phyloP scores from a whole-genome alignment of 208 protist species.

The Porcisia deanei region DNA sequence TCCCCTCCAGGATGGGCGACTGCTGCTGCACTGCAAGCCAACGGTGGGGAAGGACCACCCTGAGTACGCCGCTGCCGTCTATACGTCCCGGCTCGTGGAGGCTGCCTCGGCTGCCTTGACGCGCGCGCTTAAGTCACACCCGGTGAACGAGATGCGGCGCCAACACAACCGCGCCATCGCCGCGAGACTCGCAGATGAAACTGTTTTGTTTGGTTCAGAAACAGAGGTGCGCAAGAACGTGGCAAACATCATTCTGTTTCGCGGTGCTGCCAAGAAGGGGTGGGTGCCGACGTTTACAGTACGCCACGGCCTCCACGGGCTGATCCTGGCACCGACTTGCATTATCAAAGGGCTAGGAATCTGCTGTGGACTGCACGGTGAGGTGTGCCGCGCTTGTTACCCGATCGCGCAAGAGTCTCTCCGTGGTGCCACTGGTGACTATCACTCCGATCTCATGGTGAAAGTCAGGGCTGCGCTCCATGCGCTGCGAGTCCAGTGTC shows the following conservation, averaged over 20 bases:
- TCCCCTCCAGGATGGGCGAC: slow-evolving; percentile 50
- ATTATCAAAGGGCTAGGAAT: slow-evolving; percentile 70
- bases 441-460: slow-evolving; percentile 44
- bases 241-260: slow-evolving; percentile 67
- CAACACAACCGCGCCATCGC: slow-evolving; percentile 28
- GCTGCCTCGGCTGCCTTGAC: slow-evolving; percentile 52
- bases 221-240: slow-evolving; percentile 32
- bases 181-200: neutral
- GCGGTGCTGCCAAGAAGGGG: slow-evolving; percentile 66
- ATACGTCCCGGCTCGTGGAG: slow-evolving; percentile 70
- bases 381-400: slow-evolving; percentile 22
- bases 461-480: slow-evolving; percentile 55
- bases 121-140: slow-evolving; percentile 39
- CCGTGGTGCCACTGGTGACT: slow-evolving; percentile 56
- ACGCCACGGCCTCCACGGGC: slow-evolving; percentile 57
- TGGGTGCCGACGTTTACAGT: slow-evolving; percentile 64
- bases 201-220: neutral
- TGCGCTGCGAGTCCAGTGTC: slow-evolving; percentile 37
- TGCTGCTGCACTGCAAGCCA: slow-evolving; percentile 49
- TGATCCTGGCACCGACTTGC: slow-evolving; percentile 69
- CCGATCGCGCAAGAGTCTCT: slow-evolving; percentile 17
- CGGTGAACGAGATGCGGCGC: slow-evolving; percentile 51
- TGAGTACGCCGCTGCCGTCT: slow-evolving; percentile 51
- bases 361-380: slow-evolving; percentile 50
- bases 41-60: slow-evolving; percentile 42